Evolutionary conservation across 2,329 filamentous ascomycete genomes (phyloP), one percentile per base, ranked within the genome.

Genomic region (Aspergillus novofumigatus): DNA sequence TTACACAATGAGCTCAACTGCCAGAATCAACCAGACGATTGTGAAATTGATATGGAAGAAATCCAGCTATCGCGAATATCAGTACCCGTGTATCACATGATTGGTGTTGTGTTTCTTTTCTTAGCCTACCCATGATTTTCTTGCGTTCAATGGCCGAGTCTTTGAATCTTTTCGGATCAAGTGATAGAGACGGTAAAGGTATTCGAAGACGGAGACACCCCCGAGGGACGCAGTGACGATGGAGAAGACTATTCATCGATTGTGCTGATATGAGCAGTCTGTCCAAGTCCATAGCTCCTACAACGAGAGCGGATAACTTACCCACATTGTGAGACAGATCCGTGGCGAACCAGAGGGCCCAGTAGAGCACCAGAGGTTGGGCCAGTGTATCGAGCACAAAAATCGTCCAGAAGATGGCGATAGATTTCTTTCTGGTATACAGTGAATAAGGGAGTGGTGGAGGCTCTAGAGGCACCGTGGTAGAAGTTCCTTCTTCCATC

Each of bases 291-390:
- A 42, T 4, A 53, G 44, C 10, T 8, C 10, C 54, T 52, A 21
- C 29, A 54, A 45, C 49, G 23, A 20, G 29, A 28, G 4, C 26
- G 29, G 14, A 25, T 14, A 1, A 67, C 73, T 62, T 69, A 77
- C 72, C 70, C 60, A 75, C 38, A 48, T 78, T 75, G 57, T 73
- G 71, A 44, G 73, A 74, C 32, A 86, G 67, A 59, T 76, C 72
- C 9, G 82, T 81, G 60, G 76, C 77, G 61, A 86, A 86, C 81
- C 82, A 85, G 41, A 87, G 74, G 51, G 80, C 77, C 74, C 83
- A 87, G 72, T 86, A 87, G 2, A 87, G 75, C 3, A 76, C 79
- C 57, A 86, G 77, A 20, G 84, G 84, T 71, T 85, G 81, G 56
- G 75, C 79, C 58, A 85, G 74, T 52, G 80, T 83, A 71, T 87